Base-by-base conservation (phyloP, 148 eudicot genomes). In the Arbutus unedo region DNA sequence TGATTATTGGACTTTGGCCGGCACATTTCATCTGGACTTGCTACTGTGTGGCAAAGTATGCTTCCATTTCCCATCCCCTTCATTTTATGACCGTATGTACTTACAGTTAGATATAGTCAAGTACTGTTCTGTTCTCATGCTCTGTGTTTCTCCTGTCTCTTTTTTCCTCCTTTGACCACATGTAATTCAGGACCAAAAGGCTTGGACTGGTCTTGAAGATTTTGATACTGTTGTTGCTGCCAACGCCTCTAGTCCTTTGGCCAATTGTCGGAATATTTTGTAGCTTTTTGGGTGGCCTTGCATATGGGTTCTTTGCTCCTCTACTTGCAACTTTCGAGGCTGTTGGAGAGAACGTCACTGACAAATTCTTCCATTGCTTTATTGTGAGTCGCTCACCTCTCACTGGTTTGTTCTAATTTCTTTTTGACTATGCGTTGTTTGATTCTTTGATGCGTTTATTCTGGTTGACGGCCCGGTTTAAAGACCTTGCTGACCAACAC, bases 21-120 rank as follows among this genome's bases (percentile, higher is more conserved):
- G 98, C 98, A 31, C 98, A 95, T 85, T 82, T 90, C 73, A 79
- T 95, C 72, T 95, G 98, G 98, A 93, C 93, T 49, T 93, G 89
- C 91, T 95, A 86, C 81, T 93, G 98, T 86, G 90, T 93, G 25
- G 88, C 83, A 23, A 95, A 90, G 98, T 95, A 87, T 66, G 88
- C 41, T 55, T 80, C 44, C 50, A 49, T 25, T 81, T 6, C 11
- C 49, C 13, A 25, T n/a, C 3, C 4, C 49, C 21, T 31, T 31
- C 0, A 31, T 31, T 31, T 31, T 31, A 31, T 31, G 38, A 31
- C 38, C 38, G 38, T 31, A 31, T 31, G 38, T 31, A 31, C 38
- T 31, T 14, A 55, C 59, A 55, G 4, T 9, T 55, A 8, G 74
- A 6, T 10, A 2, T 25, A 11, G 15, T 60, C 53, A 19, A 44